Evolutionary conservation across 768 basidiomycete species (phyloP), one percentile per base, ranked within the genome.

Genomic region (Lyophyllum semitale): DNA sequence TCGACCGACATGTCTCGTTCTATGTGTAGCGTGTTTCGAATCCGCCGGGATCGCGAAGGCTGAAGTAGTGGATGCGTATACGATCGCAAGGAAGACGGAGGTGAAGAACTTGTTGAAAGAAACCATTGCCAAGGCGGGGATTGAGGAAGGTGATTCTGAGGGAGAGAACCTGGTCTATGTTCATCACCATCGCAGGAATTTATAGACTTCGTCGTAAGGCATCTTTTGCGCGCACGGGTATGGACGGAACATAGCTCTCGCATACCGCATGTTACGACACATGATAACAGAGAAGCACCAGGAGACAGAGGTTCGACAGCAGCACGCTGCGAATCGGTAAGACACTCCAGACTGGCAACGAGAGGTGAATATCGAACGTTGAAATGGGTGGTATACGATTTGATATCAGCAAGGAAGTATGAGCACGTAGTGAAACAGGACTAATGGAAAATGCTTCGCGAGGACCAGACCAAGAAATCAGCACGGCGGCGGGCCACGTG

Each of bases 51-150:
- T 18, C 9, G 53, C 33, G 22, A 8, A 17, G 2, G 53, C 53
- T n/a, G 23, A 8, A 22, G 60, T 48, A 18, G 51, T 22, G 1
- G 65, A 63, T 6, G 64, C 57, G 33, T 63, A 63, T 11, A 54
- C 54, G 40, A 68, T 50, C 33, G 62, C 66, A 23, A 69, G 62
- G 40, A 68, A 53, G 33, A 69, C 62, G 17, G 67, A 64, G 9
- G 62, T 55, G 27, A 68, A 59, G 50, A 70, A 56, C 48, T 63
- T 68, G 53, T 62, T 62, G 56, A 64, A 67, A 35, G 46, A 58
- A 48, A 67, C 49, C 67, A 68, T 66, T 47, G 38, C 50, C 11
- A 37, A 38, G 51, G 12, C 42, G 23, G 12, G n/a, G 4, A 9
- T 5, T 33, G 20, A 20, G 4, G 25, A 13, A 9, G n/a, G 11